Evolutionary conservation across 805 yeast genomes (phyloP).

Genomic region (Yamadazyma kitorensis): DNA sequence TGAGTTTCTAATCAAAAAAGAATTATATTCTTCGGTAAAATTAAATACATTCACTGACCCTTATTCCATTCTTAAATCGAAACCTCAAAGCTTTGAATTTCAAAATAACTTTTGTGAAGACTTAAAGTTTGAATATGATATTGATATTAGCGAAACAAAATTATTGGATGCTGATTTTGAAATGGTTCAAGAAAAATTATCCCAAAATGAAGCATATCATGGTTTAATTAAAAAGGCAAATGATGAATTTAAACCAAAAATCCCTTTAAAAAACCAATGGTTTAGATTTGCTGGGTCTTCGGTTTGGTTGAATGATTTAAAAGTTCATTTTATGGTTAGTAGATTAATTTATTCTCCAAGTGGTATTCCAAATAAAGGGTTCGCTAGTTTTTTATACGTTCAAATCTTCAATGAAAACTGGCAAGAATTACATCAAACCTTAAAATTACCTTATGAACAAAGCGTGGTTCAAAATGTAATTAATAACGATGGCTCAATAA

Average conservation of each 20-base stretch:
- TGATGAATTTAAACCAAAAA: slow-evolving; percentile 16
- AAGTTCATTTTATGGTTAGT: slow-evolving; percentile 30
- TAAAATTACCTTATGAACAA: slow-evolving; percentile 20
- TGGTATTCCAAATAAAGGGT: slow-evolving; percentile 23
- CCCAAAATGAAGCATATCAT: slow-evolving; percentile 9
- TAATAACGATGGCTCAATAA: slow-evolving; percentile 17
- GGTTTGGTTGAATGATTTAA: slow-evolving; percentile 30
- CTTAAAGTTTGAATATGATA: slow-evolving; percentile 11
- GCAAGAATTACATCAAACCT: slow-evolving; percentile 19
- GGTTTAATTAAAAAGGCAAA: slow-evolving; percentile 16
- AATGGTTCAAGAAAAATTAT: slow-evolving; percentile 10
- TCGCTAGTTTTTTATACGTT: slow-evolving; percentile 22
- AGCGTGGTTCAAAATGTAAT: slow-evolving; percentile 10
- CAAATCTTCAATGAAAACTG: slow-evolving; percentile 20
- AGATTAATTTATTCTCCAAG: slow-evolving; percentile 24
- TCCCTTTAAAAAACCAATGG: slow-evolving; percentile 26
- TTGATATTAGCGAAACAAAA: slow-evolving; percentile 14
- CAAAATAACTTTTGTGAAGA: slow-evolving; percentile 14
- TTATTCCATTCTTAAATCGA: slow-evolving; percentile 2
- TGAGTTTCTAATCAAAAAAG: slow-evolving; percentile 6
- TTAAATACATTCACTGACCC: slow-evolving; percentile 20
- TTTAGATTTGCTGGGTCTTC: slow-evolving; percentile 30
- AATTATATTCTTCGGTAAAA: slow-evolving; percentile 3
- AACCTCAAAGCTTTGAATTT: slow-evolving; percentile 9
- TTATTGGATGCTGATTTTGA: slow-evolving; percentile 17